Evolutionary conservation across 1,284 basidiomycete species (phyloP), one percentile per base, ranked within the genome.

Genomic region (Melampsora larici-populina): DNA sequence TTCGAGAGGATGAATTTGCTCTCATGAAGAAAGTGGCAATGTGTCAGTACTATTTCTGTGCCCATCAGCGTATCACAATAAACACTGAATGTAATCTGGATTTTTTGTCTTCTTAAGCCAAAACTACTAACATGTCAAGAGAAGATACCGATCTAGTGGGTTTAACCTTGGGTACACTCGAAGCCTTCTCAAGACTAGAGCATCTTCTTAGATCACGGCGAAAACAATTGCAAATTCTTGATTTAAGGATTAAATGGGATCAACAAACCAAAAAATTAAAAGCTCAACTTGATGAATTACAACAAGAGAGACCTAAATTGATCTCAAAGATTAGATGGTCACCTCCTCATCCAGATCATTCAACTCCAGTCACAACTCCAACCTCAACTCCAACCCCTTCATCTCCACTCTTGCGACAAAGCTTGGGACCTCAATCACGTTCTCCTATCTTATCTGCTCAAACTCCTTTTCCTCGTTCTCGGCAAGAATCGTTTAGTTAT

Each of bases 1-100:
- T 76, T 46, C 36, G 74, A 55, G 74, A 76, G 11, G 74, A 76
- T 69, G 74, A 76, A 46, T 76, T 76, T 49, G 74, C 74, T 15
- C 24, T 76, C 26, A 76, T 76, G 74, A 76, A 76, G 51, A 76
- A 76, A 58, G 74, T 76, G 2, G 74, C 74, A 62, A 76, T 76
- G 74, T 76, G 74, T 76, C n/a, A 18, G 74, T 63, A 24, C 21
- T 21, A 21, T 76, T 62, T 58, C 49, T 40, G n/a, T 46, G 31
- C 43, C 24, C 51, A 55, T 55, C 15, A 21, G 0, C 51, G 21
- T 26, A 21, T 17, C 21, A 55, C 11, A 21, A 55, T 55, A 7
- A 21, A 5, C 51, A 55, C 24, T 55, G 18, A 55, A 21, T 55
- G 18, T 21, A 5, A 55, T 55, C 24, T 8, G 7, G 21, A 11